Evolutionary conservation across 495 filamentous ascomycete species (phyloP).

Genomic region (Penicillium goetzii): DNA sequence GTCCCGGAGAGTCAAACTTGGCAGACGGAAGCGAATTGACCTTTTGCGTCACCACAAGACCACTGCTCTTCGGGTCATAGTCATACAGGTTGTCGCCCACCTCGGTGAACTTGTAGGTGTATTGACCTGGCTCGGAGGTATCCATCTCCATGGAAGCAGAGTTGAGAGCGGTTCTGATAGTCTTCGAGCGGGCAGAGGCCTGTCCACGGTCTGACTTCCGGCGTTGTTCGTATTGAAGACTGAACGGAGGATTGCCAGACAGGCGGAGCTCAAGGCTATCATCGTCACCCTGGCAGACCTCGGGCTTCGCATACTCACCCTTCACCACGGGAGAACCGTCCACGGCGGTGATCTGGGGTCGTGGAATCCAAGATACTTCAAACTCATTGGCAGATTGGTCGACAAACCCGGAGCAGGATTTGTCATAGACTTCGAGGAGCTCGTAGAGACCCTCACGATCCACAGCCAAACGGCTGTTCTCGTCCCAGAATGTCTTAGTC

Average conservation of each 20-base stretch:
- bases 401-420: constrained; percentile 76
- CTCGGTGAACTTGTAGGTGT: constrained; percentile 83
- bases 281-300: constrained; percentile 92
- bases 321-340: constrained; percentile 61
- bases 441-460: constrained; percentile 72
- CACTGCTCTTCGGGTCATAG: constrained; percentile 62
- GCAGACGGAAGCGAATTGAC: constrained; percentile 83
- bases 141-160: constrained; percentile 79
- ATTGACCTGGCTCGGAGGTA: constrained; percentile 75
- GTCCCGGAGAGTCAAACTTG: constrained; percentile 81
- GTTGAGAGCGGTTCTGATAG: constrained; percentile 70
- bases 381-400: constrained; percentile 74
- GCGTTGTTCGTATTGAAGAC: constrained; percentile 77
- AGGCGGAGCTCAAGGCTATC: constrained; percentile 82
- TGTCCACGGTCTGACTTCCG: constrained; percentile 66
- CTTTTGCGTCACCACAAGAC: constrained; percentile 73
- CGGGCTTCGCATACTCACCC: constrained; percentile 65
- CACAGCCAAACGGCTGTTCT: constrained; percentile 73
- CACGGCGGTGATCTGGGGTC: constrained; percentile 71
- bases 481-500: constrained; percentile 55
- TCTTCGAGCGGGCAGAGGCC: constrained; percentile 61
- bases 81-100: constrained; percentile 85
- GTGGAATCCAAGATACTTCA: constrained; percentile 78
- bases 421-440: constrained; percentile 75
- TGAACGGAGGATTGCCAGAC: constrained; percentile 80